Base-by-base conservation (phyloP, 148 eudicot genomes). In the Rhododendron williamsianum region DNA sequence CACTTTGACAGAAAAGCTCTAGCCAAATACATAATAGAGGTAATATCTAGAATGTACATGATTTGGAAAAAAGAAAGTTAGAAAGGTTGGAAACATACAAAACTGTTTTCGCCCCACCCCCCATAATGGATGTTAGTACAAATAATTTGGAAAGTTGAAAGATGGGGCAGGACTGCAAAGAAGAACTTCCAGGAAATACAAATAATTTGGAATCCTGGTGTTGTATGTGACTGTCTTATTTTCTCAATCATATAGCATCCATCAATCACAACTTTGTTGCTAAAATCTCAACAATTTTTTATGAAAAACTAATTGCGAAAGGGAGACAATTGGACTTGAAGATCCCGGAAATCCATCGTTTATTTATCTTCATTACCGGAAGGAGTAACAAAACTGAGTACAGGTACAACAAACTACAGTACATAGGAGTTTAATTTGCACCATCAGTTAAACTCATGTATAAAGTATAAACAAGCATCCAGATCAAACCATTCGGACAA, bases 381-480 rank as follows among this genome's bases (percentile, higher is more conserved):
- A 65, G 30, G 54, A 27, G 30, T n/a, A 16, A 71, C 85, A 71
- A 69, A 83, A 83, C n/a, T 30, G 4, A 30, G 54, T 82, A 41
- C 33, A 82, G 45, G 36, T 25, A 15, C 15, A 35, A 45, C n/a
- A 41, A 43, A 43, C 54, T 25, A 82, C 23, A 45, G 19, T 30
- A 67, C 15, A 67, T 8, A 13, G 41, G 41, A 82, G 43, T 41
- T 36, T 25, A 65, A 23, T 67, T 43, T 45, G 33, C 56, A 82
- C 54, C 46, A 45, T 21, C 77, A 45, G 7, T 15, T 43, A 25
- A 30, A 30, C 48, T 19, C 19, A 38, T 84, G 36, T 76, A 38
- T n/a, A 76, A 77, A 77, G 36, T 76, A 38, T n/a, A 76, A 77
- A 77, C 36, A 30, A 79, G 43, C 16, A 84, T 48, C 71, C 41